phyloP scores from a whole-genome alignment of 352 stramenopile genomes.

The Achlya hypogyna region DNA sequence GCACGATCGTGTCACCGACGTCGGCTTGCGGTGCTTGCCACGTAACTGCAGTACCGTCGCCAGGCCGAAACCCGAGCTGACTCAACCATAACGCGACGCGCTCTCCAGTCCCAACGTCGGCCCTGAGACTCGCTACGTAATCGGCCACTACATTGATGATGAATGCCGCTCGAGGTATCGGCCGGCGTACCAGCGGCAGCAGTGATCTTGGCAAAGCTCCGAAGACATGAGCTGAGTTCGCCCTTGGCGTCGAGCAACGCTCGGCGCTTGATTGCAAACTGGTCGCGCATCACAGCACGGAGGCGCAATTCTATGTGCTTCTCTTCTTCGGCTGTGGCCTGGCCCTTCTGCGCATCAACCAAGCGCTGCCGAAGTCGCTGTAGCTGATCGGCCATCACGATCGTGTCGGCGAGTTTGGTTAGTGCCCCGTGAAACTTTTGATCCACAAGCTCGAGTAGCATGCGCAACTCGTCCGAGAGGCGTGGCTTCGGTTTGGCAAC shows the following conservation, averaged over 20 bases:
- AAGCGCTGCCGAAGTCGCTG: conserved; percentile 36
- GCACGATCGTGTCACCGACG: not conserved
- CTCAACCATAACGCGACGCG: not conserved
- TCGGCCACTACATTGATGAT: not conserved
- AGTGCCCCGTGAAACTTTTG: conserved; percentile 23
- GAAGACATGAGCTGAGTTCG: not conserved
- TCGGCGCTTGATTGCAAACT: conserved; percentile 17
- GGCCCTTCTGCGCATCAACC: conserved; percentile 31
- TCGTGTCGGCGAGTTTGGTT: conserved; percentile 25
- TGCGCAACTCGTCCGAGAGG: conserved; percentile 22
- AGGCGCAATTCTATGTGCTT: conserved; percentile 61
- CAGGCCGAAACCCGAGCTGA: not conserved
- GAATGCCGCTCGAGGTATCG: not conserved
- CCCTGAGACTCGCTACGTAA: conserved; percentile 5
- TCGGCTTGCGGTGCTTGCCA: not conserved
- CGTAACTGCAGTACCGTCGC: not conserved
- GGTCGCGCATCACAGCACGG: conserved; percentile 23
- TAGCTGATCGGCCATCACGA: conserved; percentile 39
- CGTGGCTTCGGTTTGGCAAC: conserved; percentile 19
- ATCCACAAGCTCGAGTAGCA: conserved; percentile 22
- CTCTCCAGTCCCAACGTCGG: not conserved
- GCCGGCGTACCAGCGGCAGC: not conserved
- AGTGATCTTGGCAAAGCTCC: conserved; percentile 16
- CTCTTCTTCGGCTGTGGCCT: conserved; percentile 58
- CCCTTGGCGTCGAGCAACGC: not conserved